Conservation (phyloP, 2,329 filamentous ascomycete genomes). For the Diatrype stigma region DNA sequence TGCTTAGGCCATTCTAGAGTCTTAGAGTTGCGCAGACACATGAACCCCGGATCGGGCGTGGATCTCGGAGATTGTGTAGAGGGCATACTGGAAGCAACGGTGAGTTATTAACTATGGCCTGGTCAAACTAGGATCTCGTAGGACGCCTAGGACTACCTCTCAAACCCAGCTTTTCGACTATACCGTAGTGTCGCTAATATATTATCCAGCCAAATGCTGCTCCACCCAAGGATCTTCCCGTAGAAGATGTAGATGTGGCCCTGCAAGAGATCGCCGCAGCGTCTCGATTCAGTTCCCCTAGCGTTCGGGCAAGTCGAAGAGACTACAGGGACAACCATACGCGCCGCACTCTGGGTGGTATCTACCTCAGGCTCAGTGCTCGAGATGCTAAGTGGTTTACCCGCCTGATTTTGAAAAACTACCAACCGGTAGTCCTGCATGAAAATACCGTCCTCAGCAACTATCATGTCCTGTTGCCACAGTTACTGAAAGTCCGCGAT, state of each 20-base stretch:
- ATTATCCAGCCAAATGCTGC: constrained; percentile 43
- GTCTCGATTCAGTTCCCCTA: constrained; percentile 66
- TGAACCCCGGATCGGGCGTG: constrained; percentile 47
- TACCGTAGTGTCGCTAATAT: constrained; percentile 6
- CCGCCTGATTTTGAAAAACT: constrained; percentile 73
- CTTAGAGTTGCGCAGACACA: constrained; percentile 60
- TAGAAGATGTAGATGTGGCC: constrained; percentile 68
- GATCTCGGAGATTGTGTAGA: constrained; percentile 73
- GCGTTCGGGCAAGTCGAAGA: constrained; percentile 41
- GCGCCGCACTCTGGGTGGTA: constrained; percentile 42
- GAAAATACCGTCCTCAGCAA: constrained; percentile 48
- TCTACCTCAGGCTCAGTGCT: constrained; percentile 60
- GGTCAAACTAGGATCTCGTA: background rate
- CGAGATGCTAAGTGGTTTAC: constrained; percentile 84
- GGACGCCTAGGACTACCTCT: background rate
- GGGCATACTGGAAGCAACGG: constrained; percentile 57
- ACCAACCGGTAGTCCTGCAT: constrained; percentile 63
- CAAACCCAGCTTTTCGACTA: background rate
- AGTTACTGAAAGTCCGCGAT: constrained; percentile 65
- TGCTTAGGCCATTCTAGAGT: constrained; percentile 58
- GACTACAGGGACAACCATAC: constrained; percentile 27
- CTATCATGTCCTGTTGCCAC: constrained; percentile 67
- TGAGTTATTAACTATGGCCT: constrained; percentile 25
- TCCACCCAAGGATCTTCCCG: constrained; percentile 45
- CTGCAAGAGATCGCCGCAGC: constrained; percentile 64